Base-by-base conservation (phyloP, 2,329 filamentous ascomycete genomes). In the Fusarium euwallaceae region DNA sequence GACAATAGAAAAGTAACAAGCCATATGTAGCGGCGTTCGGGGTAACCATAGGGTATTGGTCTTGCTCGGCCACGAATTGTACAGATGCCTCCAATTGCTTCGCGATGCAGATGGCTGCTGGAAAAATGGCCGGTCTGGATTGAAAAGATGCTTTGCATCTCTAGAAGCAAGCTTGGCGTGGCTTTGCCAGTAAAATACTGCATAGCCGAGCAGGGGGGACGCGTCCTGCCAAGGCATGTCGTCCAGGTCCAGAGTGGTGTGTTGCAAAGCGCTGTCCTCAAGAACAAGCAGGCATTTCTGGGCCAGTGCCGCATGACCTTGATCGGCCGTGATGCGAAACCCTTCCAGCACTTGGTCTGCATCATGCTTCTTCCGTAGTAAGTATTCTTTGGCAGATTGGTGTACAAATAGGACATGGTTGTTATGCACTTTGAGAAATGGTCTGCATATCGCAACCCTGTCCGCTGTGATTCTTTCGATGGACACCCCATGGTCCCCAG, bases 41-140 rank as follows among this genome's bases (percentile, higher is more conserved):
- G 39, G n/a, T 41, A 39, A 0, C 6, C 7, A 4, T 39, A 7
- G 16, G 16, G 0, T 4, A 7, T 17, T 0, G 16, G 4, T 17
- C 7, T 4, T 4, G 36, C 8, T 3, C 29, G 2, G 16, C 17
- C 4, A 11, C 4, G 0, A 11, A 1, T 11, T 41, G 37, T 11
- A 6, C n/a, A 27, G 24, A 27, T 27, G 9, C 10, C 17, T 1
- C n/a, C 39, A 41, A 0, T 41, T 41, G 39, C 39, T 41, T 20
- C 4, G 39, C 24, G 11, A 5, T 8, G 4, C 37, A 41, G 39
- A 41, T 0, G 10, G 1, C 10, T 43, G 10, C n/a, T 43, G 11
- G 10, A 12, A 43, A 20, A 43, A 43, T 43, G 39, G 10, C 39
- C 39, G 39, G 39, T 43, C 10, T 43, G n/a, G n/a, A 2, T 43